Evolutionary conservation across 2,329 filamentous ascomycete genomes (phyloP), one percentile per base, ranked within the genome.

Genomic region (Pseudogymnoascus destructans): DNA sequence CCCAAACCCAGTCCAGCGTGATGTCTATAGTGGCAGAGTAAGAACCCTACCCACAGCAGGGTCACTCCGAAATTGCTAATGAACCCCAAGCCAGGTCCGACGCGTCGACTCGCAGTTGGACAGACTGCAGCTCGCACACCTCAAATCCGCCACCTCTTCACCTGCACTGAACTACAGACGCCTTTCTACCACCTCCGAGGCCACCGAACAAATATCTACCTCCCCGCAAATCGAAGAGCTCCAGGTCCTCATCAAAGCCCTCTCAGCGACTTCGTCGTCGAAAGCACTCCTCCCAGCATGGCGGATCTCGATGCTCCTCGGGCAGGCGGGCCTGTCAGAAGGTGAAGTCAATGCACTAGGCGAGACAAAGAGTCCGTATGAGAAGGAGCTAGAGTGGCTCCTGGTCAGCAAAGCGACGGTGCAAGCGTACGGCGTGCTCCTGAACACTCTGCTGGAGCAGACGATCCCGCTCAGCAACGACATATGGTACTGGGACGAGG

Each of bases 401-500:
- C 76, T 96, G 13, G 80, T 95, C 27, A 89, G 87, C 71, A 98
- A 97, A 71, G 91, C 91, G 3, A 88, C 91, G 0, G 82, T 91
- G n/a, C 92, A 96, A 68, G 84, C 86, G 1, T 95, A 95, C 67
- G 92, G 92, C 3, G 74, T 88, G 55, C 79, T 95, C 38, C 75
- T 96, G 64, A 84, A 84, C 64, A 83, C 81, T 0, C 77, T 97
- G 3, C 73, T 96, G 9, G 86, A 92, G 58, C 86, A 93, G 65
- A 95, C 90, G 9, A 83, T 92, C 9, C 85, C 86, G 0, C 72
- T 98, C 15, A 87, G 84, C 65, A 85, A 95, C 63, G 90, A 95
- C 64, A 85, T 95, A 21, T 91, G 86, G 82, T 97, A 97, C 70
- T 98, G 93, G 93, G 89, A 95, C 67, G 87, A 93, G 64, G 80